Percentiles rank a stretch among this genome's conserved stretches.
Evolutionary conservation across 164 flowering plant genomes (phyloP).

Genomic region (Tetrastigma voinierianum): DNA sequence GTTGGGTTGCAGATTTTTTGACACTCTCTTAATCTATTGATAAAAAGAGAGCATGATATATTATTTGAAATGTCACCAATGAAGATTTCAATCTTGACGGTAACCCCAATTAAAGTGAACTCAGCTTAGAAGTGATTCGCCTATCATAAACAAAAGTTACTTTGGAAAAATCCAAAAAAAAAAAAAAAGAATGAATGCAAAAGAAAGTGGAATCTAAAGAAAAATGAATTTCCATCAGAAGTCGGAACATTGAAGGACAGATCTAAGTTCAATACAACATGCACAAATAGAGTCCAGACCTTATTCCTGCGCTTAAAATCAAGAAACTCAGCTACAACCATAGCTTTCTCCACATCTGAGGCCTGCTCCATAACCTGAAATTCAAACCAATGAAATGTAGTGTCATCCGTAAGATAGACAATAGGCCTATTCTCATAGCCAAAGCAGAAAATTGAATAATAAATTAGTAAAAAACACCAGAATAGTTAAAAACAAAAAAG

Average conservation of each 20-base stretch:
- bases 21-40: too few relatives aligned
- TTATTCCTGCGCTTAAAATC: slow-evolving; percentile 92
- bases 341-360: slow-evolving; percentile 85
- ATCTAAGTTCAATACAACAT: background rate
- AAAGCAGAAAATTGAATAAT: background rate
- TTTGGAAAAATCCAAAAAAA: too few relatives aligned
- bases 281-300: slow-evolving; percentile 36
- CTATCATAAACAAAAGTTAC: too few relatives aligned
- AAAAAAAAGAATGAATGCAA: too few relatives aligned
- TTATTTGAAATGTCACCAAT: too few relatives aligned
- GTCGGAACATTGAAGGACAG: background rate
- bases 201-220: too few relatives aligned
- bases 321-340: slow-evolving; percentile 82
- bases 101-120: too few relatives aligned
- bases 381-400: slow-evolving; percentile 2
- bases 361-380: slow-evolving; percentile 92
- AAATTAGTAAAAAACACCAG: background rate
- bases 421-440: background rate
- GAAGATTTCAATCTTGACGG: too few relatives aligned
- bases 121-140: too few relatives aligned
- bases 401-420: background rate
- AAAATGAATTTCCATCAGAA: too few relatives aligned
- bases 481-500: background rate
- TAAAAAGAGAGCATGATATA: too few relatives aligned
- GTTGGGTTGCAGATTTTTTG: too few relatives aligned